Evolutionary conservation across 2,329 filamentous ascomycete genomes (phyloP), one percentile per base, ranked within the genome.

Genomic region (Aspergillus luchuensis): DNA sequence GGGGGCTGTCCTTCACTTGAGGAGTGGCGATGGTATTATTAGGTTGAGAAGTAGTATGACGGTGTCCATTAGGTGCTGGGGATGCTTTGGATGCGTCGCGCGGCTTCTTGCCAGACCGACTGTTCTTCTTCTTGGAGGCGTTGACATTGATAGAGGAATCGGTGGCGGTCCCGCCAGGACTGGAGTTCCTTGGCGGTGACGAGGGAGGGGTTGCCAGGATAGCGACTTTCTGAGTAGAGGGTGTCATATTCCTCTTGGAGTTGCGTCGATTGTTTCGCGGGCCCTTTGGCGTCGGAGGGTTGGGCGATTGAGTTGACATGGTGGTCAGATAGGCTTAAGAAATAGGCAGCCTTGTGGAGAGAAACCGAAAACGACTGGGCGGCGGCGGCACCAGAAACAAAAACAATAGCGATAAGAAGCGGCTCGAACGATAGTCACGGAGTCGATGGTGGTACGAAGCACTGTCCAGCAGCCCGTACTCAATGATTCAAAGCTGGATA

Each of bases 261-360:
- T 73, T 70, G 57, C 71, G 72, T 59, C 74, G 71, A 59, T 71
- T 68, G 62, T 74, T 78, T 60, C 76, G 75, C 63, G 72, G 61
- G 45, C 69, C 74, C 65, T 78, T 78, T 5, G 78, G 73, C 39
- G 77, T 75, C 49, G 72, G 68, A 67, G 76, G 74, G 58, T 72
- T 69, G 47, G 72, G 68, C 45, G 68, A 67, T 70, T 76, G 75
- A 51, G 78, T 73, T 70, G 81, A 80, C 81, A 83, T 84, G 63
- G 63, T 67, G 70, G 10, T 73, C 67, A 48, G 64, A 57, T 72
- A 72, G 76, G 77, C 77, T 81, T 80, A 78, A 80, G 77, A 81
- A 81, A 82, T 82, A 81, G 72, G 74, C 78, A 80, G 78, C 78
- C 79, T 73, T 70, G 11, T 65, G 65, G 67, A 63, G 70, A 68